phyloP scores from a whole-genome alignment of 139 green algal species.

The Chlamydomonas urium region DNA sequence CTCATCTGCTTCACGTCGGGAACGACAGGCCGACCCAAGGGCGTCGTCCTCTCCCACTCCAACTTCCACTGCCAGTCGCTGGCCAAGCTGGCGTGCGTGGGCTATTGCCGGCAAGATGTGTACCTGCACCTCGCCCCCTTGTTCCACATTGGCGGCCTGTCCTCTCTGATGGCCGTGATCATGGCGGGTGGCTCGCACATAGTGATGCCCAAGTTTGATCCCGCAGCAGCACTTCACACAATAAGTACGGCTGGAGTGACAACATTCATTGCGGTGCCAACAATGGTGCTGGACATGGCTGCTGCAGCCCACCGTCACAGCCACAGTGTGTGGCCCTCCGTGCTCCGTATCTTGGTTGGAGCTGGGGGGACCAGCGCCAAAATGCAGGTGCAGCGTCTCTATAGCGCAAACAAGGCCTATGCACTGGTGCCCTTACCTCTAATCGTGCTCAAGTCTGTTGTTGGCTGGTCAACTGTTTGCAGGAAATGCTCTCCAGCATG shows the following conservation, averaged over 20 bases:
- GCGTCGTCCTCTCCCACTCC: slow-evolving; percentile 53
- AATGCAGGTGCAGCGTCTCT: slow-evolving; percentile 30
- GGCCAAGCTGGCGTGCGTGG: slow-evolving; percentile 63
- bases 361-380: slow-evolving; percentile 18
- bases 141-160: slow-evolving; percentile 86
- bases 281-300: slow-evolving; percentile 77
- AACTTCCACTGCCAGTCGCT: slow-evolving; percentile 67
- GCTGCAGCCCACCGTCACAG: neutral
- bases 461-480: too few relatives aligned
- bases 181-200: slow-evolving; percentile 60
- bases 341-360: slow-evolving; percentile 28
- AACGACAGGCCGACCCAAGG: slow-evolving; percentile 50
- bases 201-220: slow-evolving; percentile 42
- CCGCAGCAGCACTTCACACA: neutral
- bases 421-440: too few relatives aligned
- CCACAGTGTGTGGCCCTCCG: neutral
- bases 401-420: too few relatives aligned
- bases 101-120: slow-evolving; percentile 63
- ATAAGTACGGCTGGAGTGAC: slow-evolving; percentile 54
- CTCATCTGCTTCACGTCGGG: slow-evolving; percentile 55
- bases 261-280: slow-evolving; percentile 77
- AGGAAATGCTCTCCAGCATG: neutral
- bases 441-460: too few relatives aligned
- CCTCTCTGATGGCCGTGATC: slow-evolving; percentile 71
- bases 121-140: slow-evolving; percentile 86